These are phyloP conservation scores for Gymnopilus junonius DNA, from an alignment of 768 basidiomycete genomes.

Conservation along the genomic window DNA sequence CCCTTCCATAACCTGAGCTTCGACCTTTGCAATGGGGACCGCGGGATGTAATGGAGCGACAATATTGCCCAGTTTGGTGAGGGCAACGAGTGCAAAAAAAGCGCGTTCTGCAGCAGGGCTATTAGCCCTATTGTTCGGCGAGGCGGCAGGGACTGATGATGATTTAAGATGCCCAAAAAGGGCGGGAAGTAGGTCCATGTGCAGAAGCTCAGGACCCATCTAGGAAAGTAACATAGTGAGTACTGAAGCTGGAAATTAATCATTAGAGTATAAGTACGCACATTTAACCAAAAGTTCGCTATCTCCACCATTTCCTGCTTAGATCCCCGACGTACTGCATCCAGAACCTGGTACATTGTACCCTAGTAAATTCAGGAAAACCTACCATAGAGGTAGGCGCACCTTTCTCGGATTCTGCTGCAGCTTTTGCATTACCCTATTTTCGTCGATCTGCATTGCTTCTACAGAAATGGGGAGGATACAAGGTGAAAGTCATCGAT, in stretches of 20 bases:
- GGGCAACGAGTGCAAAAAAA: slow-evolving; percentile 35
- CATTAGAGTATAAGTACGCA: background rate
- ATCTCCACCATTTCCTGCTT: slow-evolving; percentile 23
- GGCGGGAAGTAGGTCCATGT: slow-evolving; percentile 29
- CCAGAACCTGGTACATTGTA: slow-evolving; percentile 8
- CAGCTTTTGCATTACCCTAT: background rate
- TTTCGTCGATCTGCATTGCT: background rate
- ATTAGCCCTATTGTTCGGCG: slow-evolving; percentile 11
- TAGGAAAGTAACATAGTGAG: background rate
- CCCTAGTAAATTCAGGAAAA: background rate
- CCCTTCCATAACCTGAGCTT: slow-evolving; percentile 25
- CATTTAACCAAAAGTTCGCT: slow-evolving; percentile 31
- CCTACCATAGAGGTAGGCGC: background rate
- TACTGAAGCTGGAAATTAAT: background rate
- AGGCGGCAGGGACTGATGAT: slow-evolving; percentile 18
- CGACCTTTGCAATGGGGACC: slow-evolving; percentile 21
- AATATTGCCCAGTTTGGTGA: slow-evolving; percentile 32
- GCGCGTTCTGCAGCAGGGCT: slow-evolving; percentile 30
- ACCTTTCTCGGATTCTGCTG: slow-evolving; percentile 6
- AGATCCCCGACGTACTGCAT: slow-evolving; percentile 11
- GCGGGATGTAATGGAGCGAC: slow-evolving; percentile 11
- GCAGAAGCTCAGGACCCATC: slow-evolving; percentile 15
- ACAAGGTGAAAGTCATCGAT: background rate
- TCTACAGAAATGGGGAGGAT: background rate
- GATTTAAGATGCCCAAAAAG: slow-evolving; percentile 34